Evolutionary conservation across 495 filamentous ascomycete genomes (phyloP).

Genomic region (Geoglossum glabrum): DNA sequence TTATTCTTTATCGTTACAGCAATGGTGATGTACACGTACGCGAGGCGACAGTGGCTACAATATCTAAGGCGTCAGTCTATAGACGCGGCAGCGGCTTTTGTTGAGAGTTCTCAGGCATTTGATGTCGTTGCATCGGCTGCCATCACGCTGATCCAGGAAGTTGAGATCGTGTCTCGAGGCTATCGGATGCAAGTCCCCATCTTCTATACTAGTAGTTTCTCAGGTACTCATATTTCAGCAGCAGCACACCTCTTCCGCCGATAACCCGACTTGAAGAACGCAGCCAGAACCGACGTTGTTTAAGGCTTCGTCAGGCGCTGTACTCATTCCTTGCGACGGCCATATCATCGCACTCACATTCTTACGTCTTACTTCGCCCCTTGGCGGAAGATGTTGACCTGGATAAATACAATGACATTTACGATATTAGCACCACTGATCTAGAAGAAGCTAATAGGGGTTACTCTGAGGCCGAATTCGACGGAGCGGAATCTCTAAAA

Average conservation of each 20-base stretch:
- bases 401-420: slow-evolving; percentile 80
- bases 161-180: slow-evolving; percentile 84
- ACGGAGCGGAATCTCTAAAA: slow-evolving; percentile 61
- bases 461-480: slow-evolving; percentile 37
- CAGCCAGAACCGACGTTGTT: slow-evolving; percentile 57
- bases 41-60: slow-evolving; percentile 67
- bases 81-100: slow-evolving; percentile 48
- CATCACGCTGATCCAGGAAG: slow-evolving; percentile 80
- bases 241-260: slow-evolving; percentile 69
- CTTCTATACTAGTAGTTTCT: slow-evolving; percentile 2
- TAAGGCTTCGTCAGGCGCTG: slow-evolving; percentile 54
- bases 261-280: slow-evolving; percentile 64
- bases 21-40: slow-evolving; percentile 45
- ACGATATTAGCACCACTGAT: slow-evolving; percentile 68
- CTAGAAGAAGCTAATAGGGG: slow-evolving; percentile 43
- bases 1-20: slow-evolving; percentile 32
- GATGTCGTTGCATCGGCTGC: slow-evolving; percentile 64
- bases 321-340: slow-evolving; percentile 45
- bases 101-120: slow-evolving; percentile 59
- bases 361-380: slow-evolving; percentile 42
- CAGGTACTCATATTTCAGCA: slow-evolving; percentile 15
- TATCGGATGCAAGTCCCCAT: slow-evolving; percentile 55
- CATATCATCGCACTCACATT: slow-evolving; percentile 47
- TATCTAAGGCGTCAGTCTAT: slow-evolving; percentile 62
- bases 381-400: slow-evolving; percentile 60